Base-by-base conservation (phyloP, 768 basidiomycete species). In the Suillus ampliporus region DNA sequence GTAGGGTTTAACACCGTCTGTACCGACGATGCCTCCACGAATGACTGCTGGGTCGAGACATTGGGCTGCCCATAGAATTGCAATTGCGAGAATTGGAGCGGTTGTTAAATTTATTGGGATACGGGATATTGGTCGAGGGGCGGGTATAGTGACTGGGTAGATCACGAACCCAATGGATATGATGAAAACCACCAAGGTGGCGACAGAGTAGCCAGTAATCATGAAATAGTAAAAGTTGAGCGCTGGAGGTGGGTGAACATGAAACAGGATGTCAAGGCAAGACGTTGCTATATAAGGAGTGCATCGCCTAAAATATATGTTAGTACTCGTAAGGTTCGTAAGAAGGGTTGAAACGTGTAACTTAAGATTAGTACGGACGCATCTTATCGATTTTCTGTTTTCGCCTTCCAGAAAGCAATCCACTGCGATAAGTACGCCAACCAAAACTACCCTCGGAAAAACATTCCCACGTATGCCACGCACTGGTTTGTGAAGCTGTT, bases 1-100 rank as follows among this genome's bases (percentile, higher is more conserved):
- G 70, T 95, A 92, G 0, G 96, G 96, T 67, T 91, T 86, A 28
- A 98, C 84, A 4, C 90, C 90, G 63, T 89, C 89, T 0, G 82
- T 80, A 7, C 91, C 91, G 13, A 96, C 86, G 58, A 97, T 93
- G 1, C 96, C 96, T 63, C 85, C 77, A 17, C 89, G 83, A 43
- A 97, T 83, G 11, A 83, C 85, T 0, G 65, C 34, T 0, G 71
- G 61, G 59, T 80, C 68, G 43, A 87, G 68, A 64, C 86, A 87
- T 65, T 85, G 84, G 0, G 84, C 72, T 3, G 85, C 85, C 86
- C 84, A 85, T 19, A 86, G 69, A 37, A 86, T 69, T 2, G 79
- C 78, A 28, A 87, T 84, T 13, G 83, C 79, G 53, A 83, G 67
- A 23, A 86, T 84, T 1, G 86, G 85, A 1, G 85, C 83, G 4